A percentile compares a stretch with the other conserved stretches of the same genome.
These are phyloP conservation scores for Arctium lappa DNA, from an alignment of 129 eudicot species.

Conservation along the genomic window DNA sequence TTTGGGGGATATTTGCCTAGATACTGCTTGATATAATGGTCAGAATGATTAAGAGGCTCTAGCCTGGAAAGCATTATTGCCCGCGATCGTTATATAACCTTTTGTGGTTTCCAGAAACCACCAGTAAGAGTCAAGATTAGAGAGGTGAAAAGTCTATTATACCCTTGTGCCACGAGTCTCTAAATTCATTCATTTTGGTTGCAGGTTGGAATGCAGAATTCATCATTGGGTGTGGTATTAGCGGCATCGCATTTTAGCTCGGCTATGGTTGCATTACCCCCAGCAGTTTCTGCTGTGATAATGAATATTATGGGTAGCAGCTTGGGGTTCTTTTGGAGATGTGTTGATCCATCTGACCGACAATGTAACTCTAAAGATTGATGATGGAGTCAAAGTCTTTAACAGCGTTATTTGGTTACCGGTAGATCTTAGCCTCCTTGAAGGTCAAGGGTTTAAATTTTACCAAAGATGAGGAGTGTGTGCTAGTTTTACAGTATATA, in stretches of 20 bases:
- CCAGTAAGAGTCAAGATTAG: not conserved
- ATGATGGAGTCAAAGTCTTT: not conserved
- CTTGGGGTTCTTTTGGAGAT: slow-evolving; percentile 77
- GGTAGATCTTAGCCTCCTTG: too few relatives aligned
- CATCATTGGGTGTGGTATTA: slow-evolving; percentile 84
- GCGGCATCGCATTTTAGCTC: slow-evolving; percentile 81
- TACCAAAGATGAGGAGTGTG: too few relatives aligned
- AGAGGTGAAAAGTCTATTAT: slow-evolving; percentile 3
- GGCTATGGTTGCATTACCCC: slow-evolving; percentile 67
- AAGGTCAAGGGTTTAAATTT: too few relatives aligned
- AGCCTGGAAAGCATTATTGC: too few relatives aligned
- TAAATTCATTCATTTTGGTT: not conserved
- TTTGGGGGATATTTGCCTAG: not conserved
- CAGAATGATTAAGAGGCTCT: not conserved
- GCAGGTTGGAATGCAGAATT: slow-evolving; percentile 97
- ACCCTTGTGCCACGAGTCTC: slow-evolving; percentile 14
- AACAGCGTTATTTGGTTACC: too few relatives aligned
- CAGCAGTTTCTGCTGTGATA: slow-evolving; percentile 81
- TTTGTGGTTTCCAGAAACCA: not conserved
- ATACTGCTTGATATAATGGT: not conserved
- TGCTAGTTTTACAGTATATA: not conserved
- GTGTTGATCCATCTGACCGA: slow-evolving; percentile 52
- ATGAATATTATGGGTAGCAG: slow-evolving; percentile 95
- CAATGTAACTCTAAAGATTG: slow-evolving; percentile 13
- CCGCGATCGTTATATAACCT: not conserved